Conservation (phyloP, 1,139 yeast genomes). For the Lodderomyces elongisporus region DNA sequence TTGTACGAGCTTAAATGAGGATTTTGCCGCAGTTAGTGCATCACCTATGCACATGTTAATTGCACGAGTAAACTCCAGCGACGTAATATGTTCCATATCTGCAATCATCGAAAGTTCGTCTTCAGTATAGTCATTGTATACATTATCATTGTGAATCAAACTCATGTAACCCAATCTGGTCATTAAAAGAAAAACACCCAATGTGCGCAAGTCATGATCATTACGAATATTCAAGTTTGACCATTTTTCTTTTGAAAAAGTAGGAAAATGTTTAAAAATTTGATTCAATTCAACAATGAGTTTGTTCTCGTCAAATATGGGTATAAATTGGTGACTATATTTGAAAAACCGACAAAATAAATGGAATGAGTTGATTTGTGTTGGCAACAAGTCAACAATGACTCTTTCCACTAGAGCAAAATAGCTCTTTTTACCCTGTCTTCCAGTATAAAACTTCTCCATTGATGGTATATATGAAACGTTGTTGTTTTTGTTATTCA, state of each 20-base stretch:
- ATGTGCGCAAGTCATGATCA: conserved; percentile 28
- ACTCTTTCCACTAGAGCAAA: conserved; percentile 28
- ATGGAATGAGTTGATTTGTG: conserved; percentile 22
- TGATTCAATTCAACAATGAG: conserved; percentile 23
- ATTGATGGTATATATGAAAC: conserved; percentile 19
- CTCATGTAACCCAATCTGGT: conserved; percentile 38
- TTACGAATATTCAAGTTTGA: conserved; percentile 22
- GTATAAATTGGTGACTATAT: conserved; percentile 38
- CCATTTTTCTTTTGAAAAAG: conserved; percentile 18
- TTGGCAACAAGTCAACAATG: conserved; percentile 29
- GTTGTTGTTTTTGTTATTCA: conserved; percentile 12
- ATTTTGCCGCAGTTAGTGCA: conserved; percentile 23
- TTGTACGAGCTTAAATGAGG: conserved; percentile 33
- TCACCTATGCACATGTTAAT: conserved; percentile 32
- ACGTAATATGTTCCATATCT: conserved; percentile 22
- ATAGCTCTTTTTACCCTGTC: conserved; percentile 19
- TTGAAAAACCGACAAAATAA: conserved; percentile 36
- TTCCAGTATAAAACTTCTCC: conserved; percentile 16
- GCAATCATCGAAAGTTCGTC: conserved; percentile 26
- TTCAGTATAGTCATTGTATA: conserved; percentile 23
- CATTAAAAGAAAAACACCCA: conserved; percentile 30
- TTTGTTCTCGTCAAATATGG: conserved; percentile 30
- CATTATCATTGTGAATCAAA: conserved; percentile 33
- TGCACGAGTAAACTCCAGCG: conserved; percentile 22
- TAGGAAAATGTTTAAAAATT: conserved; percentile 27